Evolutionary conservation across 1,284 basidiomycete genomes (phyloP), one percentile per base, ranked within the genome.

Genomic region (Fomitopsis palustris): DNA sequence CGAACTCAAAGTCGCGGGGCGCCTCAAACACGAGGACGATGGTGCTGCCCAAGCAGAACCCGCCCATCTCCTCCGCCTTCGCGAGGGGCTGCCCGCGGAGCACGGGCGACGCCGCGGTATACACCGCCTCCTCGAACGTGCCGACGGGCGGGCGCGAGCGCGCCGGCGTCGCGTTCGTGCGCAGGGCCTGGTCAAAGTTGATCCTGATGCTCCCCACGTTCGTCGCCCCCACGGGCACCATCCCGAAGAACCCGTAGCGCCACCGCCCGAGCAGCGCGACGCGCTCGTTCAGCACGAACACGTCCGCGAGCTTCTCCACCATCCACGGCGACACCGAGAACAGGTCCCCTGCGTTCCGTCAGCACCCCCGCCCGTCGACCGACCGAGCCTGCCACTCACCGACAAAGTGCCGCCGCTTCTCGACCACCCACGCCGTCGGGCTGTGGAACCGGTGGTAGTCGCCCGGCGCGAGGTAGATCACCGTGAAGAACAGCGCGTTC

Each of bases 381-480:
- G 21, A 35, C 51, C 33, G 21, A 9, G 21, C 45, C 1, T 29
- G 33, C 31, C 25, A 17, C 21, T 33, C 23, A 53, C 95, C 96
- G 41, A 94, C 87, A 72, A 99, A 99, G 74, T 99, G 96, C 31
- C 96, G 78, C 57, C 96, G 80, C 67, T 93, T 90, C 79, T 99
- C 96, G 23, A 98, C 97, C 7, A 99, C 95, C 97, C 96, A 98
- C 4, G 92, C 89, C 2, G 93, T 88, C 0, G 97, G 96, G 62
- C 88, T 92, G 77, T 99, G 96, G 84, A 98, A 99, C 39, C 95
- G 87, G 71, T 99, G 96, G 74, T 99, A 99, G 75, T 99, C 97
- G 1, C 97, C 97, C 0, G 96, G 96, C 1, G 96, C 96, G 57
- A 99, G 90, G 77, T 99, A 99, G 65, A 99, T 90, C 68, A 99